Conservation (phyloP, 1,284 basidiomycete species). For the Naganishia sp. region DNA sequence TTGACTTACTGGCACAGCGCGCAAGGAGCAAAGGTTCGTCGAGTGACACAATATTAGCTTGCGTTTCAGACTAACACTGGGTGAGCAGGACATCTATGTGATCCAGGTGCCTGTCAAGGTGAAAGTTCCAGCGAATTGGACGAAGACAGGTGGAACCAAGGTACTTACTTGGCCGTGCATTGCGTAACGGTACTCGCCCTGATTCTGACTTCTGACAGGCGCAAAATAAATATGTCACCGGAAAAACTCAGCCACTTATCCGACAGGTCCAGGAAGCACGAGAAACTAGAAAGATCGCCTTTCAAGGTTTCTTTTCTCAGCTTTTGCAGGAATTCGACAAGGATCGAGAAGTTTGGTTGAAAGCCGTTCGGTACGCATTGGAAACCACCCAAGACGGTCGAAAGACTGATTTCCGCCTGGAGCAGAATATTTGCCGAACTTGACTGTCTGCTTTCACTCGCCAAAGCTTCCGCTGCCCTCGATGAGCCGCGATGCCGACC, state of each 20-base stretch:
- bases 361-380: constrained; percentile 59
- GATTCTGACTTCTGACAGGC: constrained; percentile 57
- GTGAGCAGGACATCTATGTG: constrained; percentile 76
- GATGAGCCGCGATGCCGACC: constrained; percentile 93
- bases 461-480: constrained; percentile 83
- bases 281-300: constrained; percentile 74
- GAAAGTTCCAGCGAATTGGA: constrained; percentile 78
- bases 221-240: constrained; percentile 72
- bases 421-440: constrained; percentile 74
- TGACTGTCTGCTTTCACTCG: constrained; percentile 90
- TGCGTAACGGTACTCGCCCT: constrained; percentile 6
- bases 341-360: constrained; percentile 76
- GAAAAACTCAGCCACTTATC: constrained; percentile 68
- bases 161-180: constrained; percentile 52
- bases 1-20: constrained; percentile 81
- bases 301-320: constrained; percentile 78
- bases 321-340: constrained; percentile 82
- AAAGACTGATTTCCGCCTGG: constrained; percentile 10
- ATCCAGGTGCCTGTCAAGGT: constrained; percentile 66
- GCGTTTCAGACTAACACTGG: constrained; percentile 25
- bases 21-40: constrained; percentile 69
- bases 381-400: too few relatives aligned
- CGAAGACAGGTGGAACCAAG: constrained; percentile 77
- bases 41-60: not conserved
- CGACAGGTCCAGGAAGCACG: constrained; percentile 85